Conservation (phyloP, 768 basidiomycete genomes). For the Boletus vinaceobasis region DNA sequence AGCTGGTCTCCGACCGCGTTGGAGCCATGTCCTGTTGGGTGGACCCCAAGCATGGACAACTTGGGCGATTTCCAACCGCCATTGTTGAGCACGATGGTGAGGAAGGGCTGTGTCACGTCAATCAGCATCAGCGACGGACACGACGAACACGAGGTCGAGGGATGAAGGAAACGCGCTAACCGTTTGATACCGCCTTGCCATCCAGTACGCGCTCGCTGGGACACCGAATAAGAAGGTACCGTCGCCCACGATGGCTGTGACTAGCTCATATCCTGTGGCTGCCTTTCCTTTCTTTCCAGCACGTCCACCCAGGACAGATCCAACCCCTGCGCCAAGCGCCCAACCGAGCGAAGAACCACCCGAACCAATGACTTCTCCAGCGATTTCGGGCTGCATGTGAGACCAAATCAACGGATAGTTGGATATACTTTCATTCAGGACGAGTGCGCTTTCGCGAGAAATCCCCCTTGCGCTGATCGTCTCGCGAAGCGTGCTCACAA, state of each 20-base stretch:
- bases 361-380: constrained; percentile 51
- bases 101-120: constrained; percentile 50
- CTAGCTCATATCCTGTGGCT: constrained; percentile 44
- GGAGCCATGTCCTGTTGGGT: constrained; percentile 56
- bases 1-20: constrained; percentile 44
- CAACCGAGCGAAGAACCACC: constrained; percentile 70
- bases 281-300: constrained; percentile 18
- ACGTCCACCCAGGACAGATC: constrained; percentile 47
- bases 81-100: constrained; percentile 70
- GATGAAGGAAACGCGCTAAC: constrained; percentile 33
- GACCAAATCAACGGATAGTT: constrained; percentile 54
- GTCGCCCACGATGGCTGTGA: constrained; percentile 62
- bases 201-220: constrained; percentile 68
- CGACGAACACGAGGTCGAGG: not conserved
- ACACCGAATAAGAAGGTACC: constrained; percentile 67
- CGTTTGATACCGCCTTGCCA: constrained; percentile 64
- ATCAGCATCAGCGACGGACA: not conserved
- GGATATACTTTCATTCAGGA: constrained; percentile 64
- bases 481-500: constrained; percentile 47
- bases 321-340: constrained; percentile 63
- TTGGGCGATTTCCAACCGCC: constrained; percentile 69
- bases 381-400: constrained; percentile 50
- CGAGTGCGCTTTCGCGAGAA: constrained; percentile 41
- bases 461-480: constrained; percentile 32
- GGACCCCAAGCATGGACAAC: constrained; percentile 60